A percentile compares a stretch with the other conserved stretches of the same genome.
Evolutionary conservation across 495 filamentous ascomycete species (phyloP).

Genomic region (Neurospora tetraspora): DNA sequence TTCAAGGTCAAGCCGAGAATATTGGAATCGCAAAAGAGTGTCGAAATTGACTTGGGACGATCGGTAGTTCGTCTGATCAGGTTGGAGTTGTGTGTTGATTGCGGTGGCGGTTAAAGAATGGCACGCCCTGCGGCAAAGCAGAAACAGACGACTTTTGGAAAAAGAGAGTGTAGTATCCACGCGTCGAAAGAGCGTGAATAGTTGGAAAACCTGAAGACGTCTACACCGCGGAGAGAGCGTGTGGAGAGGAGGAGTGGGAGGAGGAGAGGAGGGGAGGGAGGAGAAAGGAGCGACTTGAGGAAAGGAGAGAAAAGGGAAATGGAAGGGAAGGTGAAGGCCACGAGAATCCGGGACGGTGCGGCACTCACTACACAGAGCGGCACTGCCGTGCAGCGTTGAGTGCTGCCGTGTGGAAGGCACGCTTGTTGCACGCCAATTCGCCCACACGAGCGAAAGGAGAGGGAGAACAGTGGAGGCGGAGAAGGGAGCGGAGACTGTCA

Average conservation of each 20-base stretch:
- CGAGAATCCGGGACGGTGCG: neutral
- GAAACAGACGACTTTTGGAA: conserved; percentile 16
- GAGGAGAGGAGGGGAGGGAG: neutral
- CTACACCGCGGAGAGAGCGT: conserved; percentile 6
- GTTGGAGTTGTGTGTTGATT: neutral
- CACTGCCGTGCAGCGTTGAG: neutral
- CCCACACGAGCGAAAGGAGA: neutral
- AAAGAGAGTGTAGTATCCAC: conserved; percentile 26
- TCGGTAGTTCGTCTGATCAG: conserved; percentile 10
- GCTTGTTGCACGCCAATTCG: neutral
- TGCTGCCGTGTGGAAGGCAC: neutral
- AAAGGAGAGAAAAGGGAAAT: conserved; percentile 14
- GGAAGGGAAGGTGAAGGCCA: conserved; percentile 1
- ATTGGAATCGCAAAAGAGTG: conserved; percentile 12
- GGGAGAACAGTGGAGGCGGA: neutral
- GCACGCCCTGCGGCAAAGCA: conserved; percentile 33
- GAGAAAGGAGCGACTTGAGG: conserved; percentile 1
- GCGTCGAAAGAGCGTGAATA: conserved; percentile 22
- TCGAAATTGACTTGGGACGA: conserved; percentile 4
- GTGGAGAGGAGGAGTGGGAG: neutral
- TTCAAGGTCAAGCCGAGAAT: conserved; percentile 6
- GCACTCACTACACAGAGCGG: neutral
- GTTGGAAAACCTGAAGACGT: conserved; percentile 15
- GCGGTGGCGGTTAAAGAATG: conserved; percentile 28
- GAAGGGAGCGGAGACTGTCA: conserved; percentile 12